Conservation (phyloP, 2,329 filamentous ascomycete genomes). For the Cladosporium sphaerospermum region DNA sequence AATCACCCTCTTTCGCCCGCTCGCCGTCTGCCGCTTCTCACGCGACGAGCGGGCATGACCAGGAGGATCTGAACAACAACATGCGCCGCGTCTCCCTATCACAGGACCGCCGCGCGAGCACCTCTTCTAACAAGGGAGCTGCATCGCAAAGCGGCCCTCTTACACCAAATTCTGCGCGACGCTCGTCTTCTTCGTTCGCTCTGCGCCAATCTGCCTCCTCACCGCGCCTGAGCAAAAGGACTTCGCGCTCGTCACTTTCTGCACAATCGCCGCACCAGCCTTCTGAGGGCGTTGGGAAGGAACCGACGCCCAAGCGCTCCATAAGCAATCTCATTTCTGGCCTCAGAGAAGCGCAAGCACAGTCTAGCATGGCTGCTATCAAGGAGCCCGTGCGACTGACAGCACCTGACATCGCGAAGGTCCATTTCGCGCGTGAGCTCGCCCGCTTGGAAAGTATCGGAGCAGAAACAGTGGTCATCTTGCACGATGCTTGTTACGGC, state of each 20-base stretch:
- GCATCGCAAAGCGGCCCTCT: slow-evolving; percentile 14
- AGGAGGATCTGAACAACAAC: slow-evolving; percentile 10
- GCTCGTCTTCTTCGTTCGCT: slow-evolving; percentile 8
- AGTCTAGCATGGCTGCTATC: slow-evolving; percentile 26
- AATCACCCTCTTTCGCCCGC: slow-evolving; percentile 3
- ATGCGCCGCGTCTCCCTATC: not conserved
- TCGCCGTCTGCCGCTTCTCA: slow-evolving; percentile 4
- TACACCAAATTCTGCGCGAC: slow-evolving; percentile 2
- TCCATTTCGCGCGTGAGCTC: slow-evolving; percentile 63
- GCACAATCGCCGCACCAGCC: slow-evolving; percentile 10
- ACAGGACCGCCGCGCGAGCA: slow-evolving; percentile 7
- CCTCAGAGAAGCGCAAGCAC: slow-evolving; percentile 27
- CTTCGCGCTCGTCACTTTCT: slow-evolving; percentile 24
- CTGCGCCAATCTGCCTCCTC: slow-evolving; percentile 13
- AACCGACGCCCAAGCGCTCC: slow-evolving; percentile 28
- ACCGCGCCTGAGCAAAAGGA: slow-evolving; percentile 18
- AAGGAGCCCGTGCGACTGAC: slow-evolving; percentile 27
- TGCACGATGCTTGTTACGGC: slow-evolving; percentile 92
- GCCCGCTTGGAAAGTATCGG: slow-evolving; percentile 47
- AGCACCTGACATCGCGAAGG: slow-evolving; percentile 28
- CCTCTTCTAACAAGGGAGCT: not conserved
- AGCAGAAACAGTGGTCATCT: slow-evolving; percentile 67
- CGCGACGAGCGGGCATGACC: slow-evolving; percentile 3
- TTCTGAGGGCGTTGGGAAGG: slow-evolving; percentile 18
- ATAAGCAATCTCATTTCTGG: slow-evolving; percentile 29